Evolutionary conservation across 2,329 filamentous ascomycete species (phyloP).

Genomic region (Xylariales sp.): DNA sequence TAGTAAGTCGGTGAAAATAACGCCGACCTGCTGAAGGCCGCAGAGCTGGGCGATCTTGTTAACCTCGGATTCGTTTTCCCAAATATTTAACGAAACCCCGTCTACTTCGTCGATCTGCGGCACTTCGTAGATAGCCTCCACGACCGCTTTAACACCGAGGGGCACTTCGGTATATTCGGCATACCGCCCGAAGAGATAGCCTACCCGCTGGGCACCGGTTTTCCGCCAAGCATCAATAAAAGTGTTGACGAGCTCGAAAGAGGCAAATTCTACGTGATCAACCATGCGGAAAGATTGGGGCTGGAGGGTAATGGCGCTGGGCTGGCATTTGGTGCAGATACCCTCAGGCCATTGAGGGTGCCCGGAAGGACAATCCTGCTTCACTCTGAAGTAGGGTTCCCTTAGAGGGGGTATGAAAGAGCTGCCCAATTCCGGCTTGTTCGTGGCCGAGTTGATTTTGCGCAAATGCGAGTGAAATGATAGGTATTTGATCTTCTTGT

Average conservation of each 20-base stretch:
- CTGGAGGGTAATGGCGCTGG: constrained; percentile 94
- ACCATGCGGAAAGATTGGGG: constrained; percentile 96
- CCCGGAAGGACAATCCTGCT: constrained; percentile 88
- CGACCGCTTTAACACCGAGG: constrained; percentile 91
- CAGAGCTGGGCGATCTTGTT: constrained; percentile 84
- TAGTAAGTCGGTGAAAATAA: constrained; percentile 93
- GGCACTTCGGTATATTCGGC: constrained; percentile 93
- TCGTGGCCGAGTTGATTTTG: constrained; percentile 95
- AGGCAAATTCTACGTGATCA: constrained; percentile 96
- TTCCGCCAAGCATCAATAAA: constrained; percentile 92
- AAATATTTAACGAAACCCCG: constrained; percentile 84
- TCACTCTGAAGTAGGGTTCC: constrained; percentile 93
- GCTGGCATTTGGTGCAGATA: constrained; percentile 98
- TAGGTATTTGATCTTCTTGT: constrained; percentile 98
- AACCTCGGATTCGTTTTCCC: constrained; percentile 85
- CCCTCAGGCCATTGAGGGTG: constrained; percentile 95
- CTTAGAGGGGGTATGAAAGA: constrained; percentile 96
- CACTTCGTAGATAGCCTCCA: constrained; percentile 97
- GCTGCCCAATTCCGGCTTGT: constrained; percentile 91
- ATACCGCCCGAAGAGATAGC: constrained; percentile 91
- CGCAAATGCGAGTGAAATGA: constrained; percentile 95
- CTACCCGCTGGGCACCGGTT: constrained; percentile 84
- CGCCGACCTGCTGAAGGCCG: constrained; percentile 87
- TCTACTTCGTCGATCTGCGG: constrained; percentile 91
- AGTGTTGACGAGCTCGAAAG: constrained; percentile 84